Evolutionary conservation across 2,329 filamentous ascomycete genomes (phyloP).

Genomic region (Xylaria sp.): DNA sequence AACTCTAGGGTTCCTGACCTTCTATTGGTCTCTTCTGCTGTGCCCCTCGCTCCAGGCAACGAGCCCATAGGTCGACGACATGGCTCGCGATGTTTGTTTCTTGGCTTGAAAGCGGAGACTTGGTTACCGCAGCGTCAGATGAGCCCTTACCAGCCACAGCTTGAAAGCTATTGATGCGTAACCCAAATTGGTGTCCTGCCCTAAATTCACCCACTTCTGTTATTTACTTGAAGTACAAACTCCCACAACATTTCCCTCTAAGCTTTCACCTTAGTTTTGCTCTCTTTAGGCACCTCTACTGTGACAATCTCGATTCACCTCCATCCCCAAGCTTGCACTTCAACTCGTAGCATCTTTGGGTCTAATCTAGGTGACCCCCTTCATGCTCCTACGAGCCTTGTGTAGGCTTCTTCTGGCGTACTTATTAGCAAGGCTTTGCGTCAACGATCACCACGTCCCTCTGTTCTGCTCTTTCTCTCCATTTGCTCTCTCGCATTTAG

Average conservation of each 20-base stretch:
- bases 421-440: constrained; percentile 8
- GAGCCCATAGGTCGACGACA: constrained; percentile 16
- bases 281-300: constrained; percentile 2
- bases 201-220: constrained; percentile 10
- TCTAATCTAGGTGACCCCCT: neutral
- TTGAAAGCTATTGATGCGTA: constrained; percentile 22
- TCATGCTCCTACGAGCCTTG: neutral
- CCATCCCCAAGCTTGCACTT: neutral
- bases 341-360: neutral
- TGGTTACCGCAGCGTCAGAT: constrained; percentile 18
- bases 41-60: constrained; percentile 6
- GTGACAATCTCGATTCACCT: constrained; percentile 15
- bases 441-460: neutral
- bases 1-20: neutral
- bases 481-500: neutral
- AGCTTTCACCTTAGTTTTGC: constrained; percentile 21
- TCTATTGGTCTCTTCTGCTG: neutral
- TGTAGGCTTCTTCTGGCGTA: constrained; percentile 5
- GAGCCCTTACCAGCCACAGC: constrained; percentile 18
- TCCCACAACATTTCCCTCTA: constrained; percentile 20
- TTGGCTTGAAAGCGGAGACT: constrained; percentile 5
- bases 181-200: constrained; percentile 10
- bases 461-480: neutral
- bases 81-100: constrained; percentile 23
- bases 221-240: constrained; percentile 15